These are phyloP conservation scores for Zarea fungicola DNA, from an alignment of 2,329 filamentous ascomycete genomes.

Conservation along the genomic window DNA sequence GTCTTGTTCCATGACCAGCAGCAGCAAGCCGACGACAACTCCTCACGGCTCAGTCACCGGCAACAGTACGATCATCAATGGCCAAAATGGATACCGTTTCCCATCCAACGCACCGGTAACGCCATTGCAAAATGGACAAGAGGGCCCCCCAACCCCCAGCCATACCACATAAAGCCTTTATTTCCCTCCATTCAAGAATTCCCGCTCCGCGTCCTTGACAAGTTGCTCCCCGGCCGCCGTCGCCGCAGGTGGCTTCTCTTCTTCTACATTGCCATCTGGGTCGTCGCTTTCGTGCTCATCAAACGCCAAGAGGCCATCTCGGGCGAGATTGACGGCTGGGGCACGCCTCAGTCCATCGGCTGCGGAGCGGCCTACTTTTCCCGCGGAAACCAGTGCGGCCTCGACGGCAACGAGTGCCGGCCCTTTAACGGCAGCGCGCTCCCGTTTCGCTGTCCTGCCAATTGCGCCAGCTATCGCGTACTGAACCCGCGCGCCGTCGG, in stretches of 20 bases:
- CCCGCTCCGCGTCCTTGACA: constrained; percentile 59
- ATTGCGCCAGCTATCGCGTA: constrained; percentile 60
- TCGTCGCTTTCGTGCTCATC: constrained; percentile 63
- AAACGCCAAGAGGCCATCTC: constrained; percentile 56
- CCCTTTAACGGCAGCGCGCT: constrained; percentile 68
- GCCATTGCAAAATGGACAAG: constrained; percentile 44
- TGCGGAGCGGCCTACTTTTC: constrained; percentile 69
- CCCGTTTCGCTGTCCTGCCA: constrained; percentile 69
- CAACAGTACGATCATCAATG: constrained; percentile 35
- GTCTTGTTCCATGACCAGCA: constrained; percentile 54
- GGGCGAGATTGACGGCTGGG: constrained; percentile 62
- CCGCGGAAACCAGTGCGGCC: constrained; percentile 63
- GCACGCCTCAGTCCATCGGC: constrained; percentile 57
- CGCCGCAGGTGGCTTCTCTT: constrained; percentile 56
- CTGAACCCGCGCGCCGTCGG: constrained; percentile 73
- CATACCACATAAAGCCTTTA: constrained; percentile 48
- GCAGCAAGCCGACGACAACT: not conserved
- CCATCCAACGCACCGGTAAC: constrained; percentile 41
- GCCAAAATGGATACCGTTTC: constrained; percentile 56
- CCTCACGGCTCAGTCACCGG: constrained; percentile 17
- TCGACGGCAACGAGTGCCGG: constrained; percentile 69
- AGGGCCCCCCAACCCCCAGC: constrained; percentile 50
- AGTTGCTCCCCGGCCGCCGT: constrained; percentile 52
- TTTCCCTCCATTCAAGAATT: constrained; percentile 63
- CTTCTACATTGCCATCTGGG: constrained; percentile 60